Conservation (phyloP, 805 yeast genomes). For the Zygosaccharomyces bailii region DNA sequence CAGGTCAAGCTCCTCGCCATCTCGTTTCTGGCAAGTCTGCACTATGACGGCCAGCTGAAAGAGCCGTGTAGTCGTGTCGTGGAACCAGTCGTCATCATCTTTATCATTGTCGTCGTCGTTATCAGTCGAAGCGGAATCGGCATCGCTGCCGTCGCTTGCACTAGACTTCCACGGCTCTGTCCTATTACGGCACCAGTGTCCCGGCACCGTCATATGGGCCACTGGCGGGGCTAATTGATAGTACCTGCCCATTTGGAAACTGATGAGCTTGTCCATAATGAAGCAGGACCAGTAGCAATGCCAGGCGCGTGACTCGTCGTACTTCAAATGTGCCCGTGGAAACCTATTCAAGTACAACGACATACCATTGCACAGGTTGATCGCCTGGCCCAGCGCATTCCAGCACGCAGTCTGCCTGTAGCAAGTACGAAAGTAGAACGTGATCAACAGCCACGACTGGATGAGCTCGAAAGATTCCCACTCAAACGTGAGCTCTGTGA, state of each 20-base stretch:
- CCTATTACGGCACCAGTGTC: slow-evolving; percentile 8
- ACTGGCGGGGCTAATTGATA: slow-evolving; percentile 32
- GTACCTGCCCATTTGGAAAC: slow-evolving; percentile 50
- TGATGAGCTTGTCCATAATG: slow-evolving; percentile 51
- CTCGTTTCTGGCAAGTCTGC: slow-evolving; percentile 19
- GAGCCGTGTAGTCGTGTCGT: slow-evolving; percentile 21
- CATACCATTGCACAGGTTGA: slow-evolving; percentile 45
- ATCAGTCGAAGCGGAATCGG: background rate
- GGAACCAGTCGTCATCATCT: slow-evolving; percentile 22
- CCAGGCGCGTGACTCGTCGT: slow-evolving; percentile 45
- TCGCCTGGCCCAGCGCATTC: slow-evolving; percentile 42
- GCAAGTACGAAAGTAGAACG: slow-evolving; percentile 43
- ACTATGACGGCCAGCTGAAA: slow-evolving; percentile 22
- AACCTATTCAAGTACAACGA: slow-evolving; percentile 37
- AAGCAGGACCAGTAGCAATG: slow-evolving; percentile 56
- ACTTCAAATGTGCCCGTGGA: slow-evolving; percentile 27
- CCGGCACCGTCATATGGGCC: slow-evolving; percentile 22
- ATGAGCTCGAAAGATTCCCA: slow-evolving; percentile 52
- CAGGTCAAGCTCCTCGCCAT: slow-evolving; percentile 21
- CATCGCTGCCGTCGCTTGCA: background rate
- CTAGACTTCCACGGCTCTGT: background rate
- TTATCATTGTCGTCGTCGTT: background rate
- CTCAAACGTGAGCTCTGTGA: slow-evolving; percentile 43
- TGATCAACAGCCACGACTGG: slow-evolving; percentile 48
- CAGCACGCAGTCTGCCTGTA: slow-evolving; percentile 45